These are phyloP conservation scores for Hordeum marinum DNA, from an alignment of 176 grass and related monocot species.

Conservation along the genomic window DNA sequence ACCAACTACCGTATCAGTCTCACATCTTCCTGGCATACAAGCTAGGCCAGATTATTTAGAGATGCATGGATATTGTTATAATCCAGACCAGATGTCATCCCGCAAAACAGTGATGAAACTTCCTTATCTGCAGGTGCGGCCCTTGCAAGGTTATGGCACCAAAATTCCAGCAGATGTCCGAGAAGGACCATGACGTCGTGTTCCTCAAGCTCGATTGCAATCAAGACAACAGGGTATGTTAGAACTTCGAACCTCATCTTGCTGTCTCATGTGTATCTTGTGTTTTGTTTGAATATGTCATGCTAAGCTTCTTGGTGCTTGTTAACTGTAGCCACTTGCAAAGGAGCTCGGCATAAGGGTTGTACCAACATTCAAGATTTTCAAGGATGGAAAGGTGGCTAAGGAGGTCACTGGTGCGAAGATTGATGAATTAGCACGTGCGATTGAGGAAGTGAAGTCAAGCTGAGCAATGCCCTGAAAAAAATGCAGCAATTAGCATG, in stretches of 20 bases:
- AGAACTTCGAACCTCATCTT: neutral
- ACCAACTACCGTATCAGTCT: neutral
- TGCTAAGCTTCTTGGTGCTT: slow-evolving; percentile 11
- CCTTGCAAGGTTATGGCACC: slow-evolving; percentile 95
- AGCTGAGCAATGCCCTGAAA: slow-evolving; percentile 40
- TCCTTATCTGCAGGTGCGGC: slow-evolving; percentile 62
- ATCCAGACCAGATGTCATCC: neutral
- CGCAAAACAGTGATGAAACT: neutral
- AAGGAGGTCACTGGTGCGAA: slow-evolving; percentile 94
- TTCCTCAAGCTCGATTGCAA: slow-evolving; percentile 99
- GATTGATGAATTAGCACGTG: slow-evolving; percentile 59
- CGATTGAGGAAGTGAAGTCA: slow-evolving; percentile 64
- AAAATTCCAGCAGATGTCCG: slow-evolving; percentile 74
- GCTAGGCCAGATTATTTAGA: neutral
- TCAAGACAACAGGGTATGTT: slow-evolving; percentile 77
- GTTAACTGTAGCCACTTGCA: slow-evolving; percentile 57
- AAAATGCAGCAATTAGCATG: slow-evolving; percentile 20
- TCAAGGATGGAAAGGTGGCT: slow-evolving; percentile 75
- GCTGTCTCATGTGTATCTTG: neutral
- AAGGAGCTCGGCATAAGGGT: slow-evolving; percentile 86
- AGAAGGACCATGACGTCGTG: slow-evolving; percentile 77
- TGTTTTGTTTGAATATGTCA: neutral
- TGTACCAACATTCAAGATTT: slow-evolving; percentile 92
- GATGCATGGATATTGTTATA: neutral
- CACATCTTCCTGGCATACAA: neutral